Percentiles rank a stretch among this genome's conserved stretches.
These are phyloP conservation scores for Russula olivacea DNA, from an alignment of 768 basidiomycete genomes.

Conservation along the genomic window DNA sequence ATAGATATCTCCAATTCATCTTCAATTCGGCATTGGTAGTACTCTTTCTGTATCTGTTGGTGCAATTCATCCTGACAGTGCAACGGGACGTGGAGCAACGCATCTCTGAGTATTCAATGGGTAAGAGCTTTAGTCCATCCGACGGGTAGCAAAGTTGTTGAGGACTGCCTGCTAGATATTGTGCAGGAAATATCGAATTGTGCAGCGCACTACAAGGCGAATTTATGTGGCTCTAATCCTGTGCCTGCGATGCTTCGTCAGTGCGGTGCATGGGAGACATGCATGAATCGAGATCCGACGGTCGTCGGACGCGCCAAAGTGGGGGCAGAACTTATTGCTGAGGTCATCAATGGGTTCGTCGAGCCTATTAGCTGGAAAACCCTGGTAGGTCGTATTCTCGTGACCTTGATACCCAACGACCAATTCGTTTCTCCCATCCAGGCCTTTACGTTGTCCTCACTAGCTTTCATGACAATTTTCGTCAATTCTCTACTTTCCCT, in stretches of 20 bases:
- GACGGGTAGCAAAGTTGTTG: conserved; percentile 13
- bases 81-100: conserved; percentile 85
- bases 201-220: conserved; percentile 70
- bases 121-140: conserved; percentile 39
- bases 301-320: conserved; percentile 85
- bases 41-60: conserved; percentile 75
- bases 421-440: conserved; percentile 27
- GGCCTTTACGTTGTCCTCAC: conserved; percentile 70
- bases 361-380: conserved; percentile 98
- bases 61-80: conserved; percentile 86
- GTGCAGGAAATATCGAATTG: conserved; percentile 91
- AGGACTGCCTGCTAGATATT: conserved; percentile 50
- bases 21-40: conserved; percentile 85
- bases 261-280: conserved; percentile 87
- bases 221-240: conserved; percentile 67
- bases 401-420: not conserved
- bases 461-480: conserved; percentile 72
- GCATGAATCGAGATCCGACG: conserved; percentile 92
- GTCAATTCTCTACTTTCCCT: conserved; percentile 75
- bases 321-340: conserved; percentile 91
- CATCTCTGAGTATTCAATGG: conserved; percentile 83
- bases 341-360: conserved; percentile 93
- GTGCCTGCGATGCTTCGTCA: conserved; percentile 85
- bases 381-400: conserved; percentile 49
- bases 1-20: conserved; percentile 87